Percentiles rank a stretch among this genome's conserved stretches.
phyloP scores from a whole-genome alignment of 2,329 filamentous ascomycete genomes.

The Aureobasidium zeae region DNA sequence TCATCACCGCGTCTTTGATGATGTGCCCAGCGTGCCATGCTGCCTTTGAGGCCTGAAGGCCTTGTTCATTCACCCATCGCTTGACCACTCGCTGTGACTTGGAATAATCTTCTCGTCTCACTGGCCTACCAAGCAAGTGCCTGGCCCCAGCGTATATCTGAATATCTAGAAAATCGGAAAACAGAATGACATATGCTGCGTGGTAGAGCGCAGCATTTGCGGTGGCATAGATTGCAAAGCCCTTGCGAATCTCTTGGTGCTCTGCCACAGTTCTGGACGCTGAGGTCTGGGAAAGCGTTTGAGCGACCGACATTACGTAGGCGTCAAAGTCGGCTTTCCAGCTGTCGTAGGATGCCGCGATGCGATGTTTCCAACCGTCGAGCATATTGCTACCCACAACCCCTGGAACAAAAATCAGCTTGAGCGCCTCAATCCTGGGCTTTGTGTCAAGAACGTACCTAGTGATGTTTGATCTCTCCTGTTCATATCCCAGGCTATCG shows the following conservation, averaged over 20 bases:
- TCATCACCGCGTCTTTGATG: slow-evolving; percentile 41
- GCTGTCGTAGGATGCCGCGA: slow-evolving; percentile 45
- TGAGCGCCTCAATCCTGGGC: slow-evolving; percentile 11
- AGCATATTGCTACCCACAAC: slow-evolving; percentile 28
- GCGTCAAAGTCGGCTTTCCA: slow-evolving; percentile 52
- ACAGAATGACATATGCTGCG: slow-evolving; percentile 47
- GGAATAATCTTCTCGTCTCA: slow-evolving; percentile 42
- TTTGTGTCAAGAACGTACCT: slow-evolving; percentile 33
- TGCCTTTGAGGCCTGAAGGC: slow-evolving; percentile 33
- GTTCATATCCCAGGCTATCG: slow-evolving; percentile 53
- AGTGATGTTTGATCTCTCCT: slow-evolving; percentile 53
- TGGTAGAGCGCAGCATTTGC: slow-evolving; percentile 50
- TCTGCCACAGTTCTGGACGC: slow-evolving; percentile 25
- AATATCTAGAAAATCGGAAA: slow-evolving; percentile 51
- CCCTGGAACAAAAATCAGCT: no score
- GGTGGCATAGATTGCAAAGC: slow-evolving; percentile 41
- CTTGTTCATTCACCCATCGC: slow-evolving; percentile 37
- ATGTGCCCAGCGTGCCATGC: slow-evolving; percentile 48
- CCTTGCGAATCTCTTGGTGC: slow-evolving; percentile 20
- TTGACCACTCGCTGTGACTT: slow-evolving; percentile 44
- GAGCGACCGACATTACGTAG: slow-evolving; percentile 37
- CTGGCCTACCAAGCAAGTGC: slow-evolving; percentile 49
- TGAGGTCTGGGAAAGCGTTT: slow-evolving; percentile 18
- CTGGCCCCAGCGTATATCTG: slow-evolving; percentile 53
- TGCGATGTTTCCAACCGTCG: slow-evolving; percentile 43